These are phyloP conservation scores for Tardiomyces depauwii DNA, from an alignment of 1,139 yeast genomes.

Conservation along the genomic window DNA sequence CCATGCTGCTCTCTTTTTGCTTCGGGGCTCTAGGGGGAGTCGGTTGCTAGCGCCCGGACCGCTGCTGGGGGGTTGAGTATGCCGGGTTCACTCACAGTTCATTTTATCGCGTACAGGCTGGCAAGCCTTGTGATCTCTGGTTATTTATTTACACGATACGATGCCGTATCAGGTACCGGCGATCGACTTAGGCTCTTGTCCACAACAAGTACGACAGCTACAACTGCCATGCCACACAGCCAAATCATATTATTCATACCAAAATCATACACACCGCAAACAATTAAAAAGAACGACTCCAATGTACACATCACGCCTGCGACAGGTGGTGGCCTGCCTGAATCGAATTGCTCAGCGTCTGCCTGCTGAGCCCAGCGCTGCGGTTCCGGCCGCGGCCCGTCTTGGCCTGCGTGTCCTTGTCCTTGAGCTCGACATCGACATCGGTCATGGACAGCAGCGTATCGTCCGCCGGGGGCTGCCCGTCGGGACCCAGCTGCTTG, in stretches of 20 bases:
- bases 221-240: too few species aligned
- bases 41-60: too few species aligned
- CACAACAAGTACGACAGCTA: too few species aligned
- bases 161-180: too few species aligned
- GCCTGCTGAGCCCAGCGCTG: constrained; percentile 6
- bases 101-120: too few species aligned
- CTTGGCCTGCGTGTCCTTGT: constrained; percentile 6
- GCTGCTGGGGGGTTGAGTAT: too few species aligned
- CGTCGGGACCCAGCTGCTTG: constrained; percentile 11
- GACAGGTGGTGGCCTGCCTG: constrained; percentile 18
- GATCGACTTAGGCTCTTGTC: too few species aligned
- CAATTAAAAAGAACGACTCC: neutral
- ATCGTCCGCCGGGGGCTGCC: constrained; percentile 1
- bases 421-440: constrained; percentile 11
- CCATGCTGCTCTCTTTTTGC: too few species aligned
- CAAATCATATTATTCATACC: neutral
- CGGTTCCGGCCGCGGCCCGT: neutral
- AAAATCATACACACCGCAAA: neutral
- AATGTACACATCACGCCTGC: neutral
- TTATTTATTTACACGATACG: too few species aligned
- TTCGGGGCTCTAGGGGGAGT: too few species aligned
- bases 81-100: too few species aligned
- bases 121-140: too few species aligned
- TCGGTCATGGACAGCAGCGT: constrained; percentile 9
- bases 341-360: constrained; percentile 16